These are phyloP conservation scores for Acacia acuminata DNA, from an alignment of 306 rosid species.

Conservation along the genomic window DNA sequence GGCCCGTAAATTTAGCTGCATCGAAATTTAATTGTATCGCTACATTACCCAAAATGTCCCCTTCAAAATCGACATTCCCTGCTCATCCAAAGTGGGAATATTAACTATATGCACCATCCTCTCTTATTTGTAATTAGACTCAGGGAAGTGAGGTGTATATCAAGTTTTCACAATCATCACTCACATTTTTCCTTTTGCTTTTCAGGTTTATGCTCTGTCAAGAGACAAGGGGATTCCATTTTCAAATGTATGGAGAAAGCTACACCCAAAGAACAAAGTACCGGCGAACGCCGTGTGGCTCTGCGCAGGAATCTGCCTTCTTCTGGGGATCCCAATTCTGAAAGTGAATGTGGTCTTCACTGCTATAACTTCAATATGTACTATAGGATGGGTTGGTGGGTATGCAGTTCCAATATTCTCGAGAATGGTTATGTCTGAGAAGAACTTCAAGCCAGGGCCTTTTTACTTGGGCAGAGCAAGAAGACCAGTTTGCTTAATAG, in stretches of 20 bases:
- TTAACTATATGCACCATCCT: background rate
- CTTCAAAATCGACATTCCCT: too few species aligned
- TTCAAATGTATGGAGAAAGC: slow-evolving; percentile 64
- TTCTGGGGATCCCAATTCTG: slow-evolving; percentile 80
- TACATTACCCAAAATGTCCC: too few species aligned
- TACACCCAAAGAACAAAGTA: slow-evolving; percentile 77
- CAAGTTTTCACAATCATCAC: background rate
- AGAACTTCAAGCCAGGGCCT: slow-evolving; percentile 72
- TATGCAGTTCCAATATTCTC: slow-evolving; percentile 89
- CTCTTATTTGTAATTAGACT: background rate
- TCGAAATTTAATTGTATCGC: too few species aligned
- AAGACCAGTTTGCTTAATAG: slow-evolving; percentile 70
- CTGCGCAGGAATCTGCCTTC: slow-evolving; percentile 76
- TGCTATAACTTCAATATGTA: slow-evolving; percentile 76
- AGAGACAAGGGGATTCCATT: slow-evolving; percentile 81
- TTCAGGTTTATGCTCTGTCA: slow-evolving; percentile 83
- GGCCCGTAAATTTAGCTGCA: too few species aligned
- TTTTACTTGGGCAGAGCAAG: slow-evolving; percentile 84
- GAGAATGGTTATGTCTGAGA: slow-evolving; percentile 73
- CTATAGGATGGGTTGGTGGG: slow-evolving; percentile 91
- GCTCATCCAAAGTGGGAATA: too few species aligned
- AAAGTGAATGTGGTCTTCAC: slow-evolving; percentile 73
- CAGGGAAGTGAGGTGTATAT: background rate
- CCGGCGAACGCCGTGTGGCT: slow-evolving; percentile 92
- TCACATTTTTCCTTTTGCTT: background rate